Base-by-base conservation (phyloP, 352 stramenopile genomes). In the Phytophthora constricta region DNA sequence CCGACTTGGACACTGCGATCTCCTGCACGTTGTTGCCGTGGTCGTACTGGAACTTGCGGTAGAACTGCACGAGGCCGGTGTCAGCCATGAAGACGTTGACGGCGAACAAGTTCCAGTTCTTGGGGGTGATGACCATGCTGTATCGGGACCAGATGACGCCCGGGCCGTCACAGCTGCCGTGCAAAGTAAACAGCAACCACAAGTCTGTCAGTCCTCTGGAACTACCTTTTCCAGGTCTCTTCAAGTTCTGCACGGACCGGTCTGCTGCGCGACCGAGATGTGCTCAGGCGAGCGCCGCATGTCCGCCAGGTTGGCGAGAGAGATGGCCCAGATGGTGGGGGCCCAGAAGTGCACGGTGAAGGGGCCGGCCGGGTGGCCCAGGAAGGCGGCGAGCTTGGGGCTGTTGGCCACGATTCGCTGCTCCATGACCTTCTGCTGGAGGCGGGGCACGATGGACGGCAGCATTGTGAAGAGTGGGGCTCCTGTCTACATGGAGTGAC, bases 311-410 rank as follows among this genome's bases (percentile, higher is more conserved):
- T 97, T 97, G 61, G 87, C 82, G 22, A 97, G 34, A 47, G 84
- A 91, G 64, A 97, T 95, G 65, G 68, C 79, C 89, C 90, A 97
- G 67, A 96, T 91, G 27, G 78, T 84, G 28, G 90, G 90, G 33
- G 90, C 90, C 87, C 89, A 97, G 68, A 97, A 96, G 81, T 96
- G 87, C 26, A 96, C 86, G 17, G 89, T 97, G 68, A 97, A 97
- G 13, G 89, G 90, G 5, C 90, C 90, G 1, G 89, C 89, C n/a
- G 89, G 89, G 70, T 95, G 87, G 47, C 74, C 65, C 27, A 97
- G 69, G 53, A 96, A 59, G 28, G 77, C 59, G 59, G 57, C 63
- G 64, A 92, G 54, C 69, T 86, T 84, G 43, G 84, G 76, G 70
- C 89, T 91, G 53, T 67, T 76, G 52, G 80, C 82, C 39, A 92